Evolutionary conservation across 495 filamentous ascomycete species (phyloP).

Genomic region (Penicillium paxilli): DNA sequence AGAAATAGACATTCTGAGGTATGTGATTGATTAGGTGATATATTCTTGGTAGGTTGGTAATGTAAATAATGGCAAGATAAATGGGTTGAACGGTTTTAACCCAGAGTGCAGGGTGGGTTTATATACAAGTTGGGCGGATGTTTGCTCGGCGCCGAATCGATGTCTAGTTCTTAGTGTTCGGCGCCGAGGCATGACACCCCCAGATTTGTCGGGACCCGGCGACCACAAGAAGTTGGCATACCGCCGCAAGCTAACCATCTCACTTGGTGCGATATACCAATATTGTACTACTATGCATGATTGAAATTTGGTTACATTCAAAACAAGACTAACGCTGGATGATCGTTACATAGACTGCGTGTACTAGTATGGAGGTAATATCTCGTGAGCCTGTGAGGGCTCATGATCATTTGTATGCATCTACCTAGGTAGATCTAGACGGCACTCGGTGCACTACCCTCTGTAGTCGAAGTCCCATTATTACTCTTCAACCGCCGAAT

Average conservation of each 20-base stretch:
- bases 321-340: too few species aligned
- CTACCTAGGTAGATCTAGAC: background rate
- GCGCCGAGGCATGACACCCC: background rate
- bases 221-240: background rate
- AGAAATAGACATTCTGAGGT: background rate
- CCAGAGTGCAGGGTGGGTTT: background rate
- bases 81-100: too few species aligned
- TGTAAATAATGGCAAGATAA: background rate
- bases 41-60: background rate
- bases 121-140: background rate
- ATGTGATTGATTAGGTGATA: too few species aligned
- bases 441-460: background rate
- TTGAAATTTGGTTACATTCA: too few species aligned
- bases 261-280: too few species aligned
- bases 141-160: background rate
- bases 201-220: background rate
- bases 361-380: too few species aligned
- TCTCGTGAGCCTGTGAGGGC: too few species aligned
- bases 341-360: too few species aligned
- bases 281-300: too few species aligned
- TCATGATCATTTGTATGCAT: background rate
- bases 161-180: background rate
- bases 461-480: conserved; percentile 1
- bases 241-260: too few species aligned
- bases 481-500: conserved; percentile 8